Evolutionary conservation across 2,329 filamentous ascomycete species (phyloP), one percentile per base, ranked within the genome.

Genomic region (Rhynchosporium agropyri): DNA sequence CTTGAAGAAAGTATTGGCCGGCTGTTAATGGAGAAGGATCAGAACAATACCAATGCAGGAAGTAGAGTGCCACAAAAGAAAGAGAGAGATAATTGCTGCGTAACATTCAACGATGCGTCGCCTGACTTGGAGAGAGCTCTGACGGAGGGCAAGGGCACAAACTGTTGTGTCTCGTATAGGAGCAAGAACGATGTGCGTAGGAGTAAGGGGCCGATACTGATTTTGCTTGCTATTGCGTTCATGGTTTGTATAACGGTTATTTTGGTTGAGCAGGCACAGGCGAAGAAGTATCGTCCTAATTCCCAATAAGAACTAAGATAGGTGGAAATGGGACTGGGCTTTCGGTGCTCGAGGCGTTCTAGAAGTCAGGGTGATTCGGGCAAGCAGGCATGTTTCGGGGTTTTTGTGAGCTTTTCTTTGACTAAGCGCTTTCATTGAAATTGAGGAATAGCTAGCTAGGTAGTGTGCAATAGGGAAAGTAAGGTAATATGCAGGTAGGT

Each of bases 1-100:
- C 60, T 73, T 20, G 71, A 73, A 51, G 71, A 73, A 54, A 64
- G 59, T 26, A 67, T 73, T 20, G 71, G 71, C 2, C 62, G 65
- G 9, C 55, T 73, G 4, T 59, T 73, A 15, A 67, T 71, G 53
- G 61, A 62, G 46, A 61, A 57, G 26, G 61, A 63, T 10, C 54
- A 56, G 29, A 55, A 45, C 33, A 43, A 46, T 36, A n/a, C 26
- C 8, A 62, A 38, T 33, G 58, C 29, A 50, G 20, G 58, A 28
- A 31, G 9, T 3, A 20, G 46, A 13, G 9, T n/a, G 46, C 6
- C 28, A n/a, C 28, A 33, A 13, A 53, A 50, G 38, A 53, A 45
- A 48, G 43, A 60, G 46, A 43, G 58, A 13, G 58, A 63, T 10
- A 71, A 72, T 40, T 73, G 71, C 61, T 73, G 71, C 51, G 67